phyloP scores from a whole-genome alignment of 768 basidiomycete species.

The Russula sp. region DNA sequence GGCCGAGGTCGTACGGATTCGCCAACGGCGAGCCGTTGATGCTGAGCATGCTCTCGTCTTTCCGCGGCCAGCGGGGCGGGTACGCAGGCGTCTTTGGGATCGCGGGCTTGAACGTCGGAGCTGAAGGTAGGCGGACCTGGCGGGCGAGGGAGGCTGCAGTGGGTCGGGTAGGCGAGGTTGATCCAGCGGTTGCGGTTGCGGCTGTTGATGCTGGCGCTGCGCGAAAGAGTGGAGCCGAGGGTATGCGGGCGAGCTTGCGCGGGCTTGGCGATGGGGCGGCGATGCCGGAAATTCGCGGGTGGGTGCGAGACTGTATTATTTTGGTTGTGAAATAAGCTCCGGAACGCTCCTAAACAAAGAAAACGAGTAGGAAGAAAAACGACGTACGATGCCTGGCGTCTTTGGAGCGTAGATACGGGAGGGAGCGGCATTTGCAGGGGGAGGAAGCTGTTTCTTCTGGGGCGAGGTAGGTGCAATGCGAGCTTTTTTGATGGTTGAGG shows the following conservation, averaged over 20 bases:
- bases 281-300: conserved; percentile 23
- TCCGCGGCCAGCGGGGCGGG: conserved; percentile 60
- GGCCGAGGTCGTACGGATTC: conserved; percentile 65
- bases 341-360: background rate
- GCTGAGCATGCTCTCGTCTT: conserved; percentile 72
- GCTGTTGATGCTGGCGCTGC: background rate
- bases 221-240: conserved; percentile 31
- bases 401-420: conserved; percentile 24
- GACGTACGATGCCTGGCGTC: conserved; percentile 29
- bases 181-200: conserved; percentile 3
- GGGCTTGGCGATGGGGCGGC: conserved; percentile 31
- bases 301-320: conserved; percentile 23
- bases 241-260: conserved; percentile 27
- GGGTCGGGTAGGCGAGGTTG: conserved; percentile 47
- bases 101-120: conserved; percentile 63
- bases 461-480: conserved; percentile 48
- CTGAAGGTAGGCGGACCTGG: conserved; percentile 41
- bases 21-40: conserved; percentile 77
- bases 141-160: conserved; percentile 27
- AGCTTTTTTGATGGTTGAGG: conserved; percentile 33
- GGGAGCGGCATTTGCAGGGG: background rate
- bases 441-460: conserved; percentile 40
- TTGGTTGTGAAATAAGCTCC: background rate
- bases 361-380: background rate
- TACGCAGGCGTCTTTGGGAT: conserved; percentile 52